Evolutionary conservation across 169 alveolate genomes (phyloP).

Genomic region (Amoebophrya sp.): DNA sequence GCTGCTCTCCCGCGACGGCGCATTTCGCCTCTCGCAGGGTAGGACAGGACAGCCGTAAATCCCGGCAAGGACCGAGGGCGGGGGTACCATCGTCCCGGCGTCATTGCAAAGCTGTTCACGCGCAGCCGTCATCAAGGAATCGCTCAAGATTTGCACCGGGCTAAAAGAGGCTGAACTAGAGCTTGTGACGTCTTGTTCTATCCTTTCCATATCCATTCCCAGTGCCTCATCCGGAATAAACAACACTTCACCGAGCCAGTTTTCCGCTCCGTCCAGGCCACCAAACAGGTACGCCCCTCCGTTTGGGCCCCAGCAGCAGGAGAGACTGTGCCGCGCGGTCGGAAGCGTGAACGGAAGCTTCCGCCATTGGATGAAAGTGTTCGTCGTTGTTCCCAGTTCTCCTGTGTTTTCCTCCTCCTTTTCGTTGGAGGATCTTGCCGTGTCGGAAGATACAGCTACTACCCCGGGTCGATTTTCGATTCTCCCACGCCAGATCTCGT

Average conservation of each 20-base stretch:
- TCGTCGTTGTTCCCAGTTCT: not conserved
- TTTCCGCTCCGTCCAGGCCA: not conserved
- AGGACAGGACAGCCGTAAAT: not conserved
- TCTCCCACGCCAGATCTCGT: not conserved
- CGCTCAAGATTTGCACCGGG: not conserved
- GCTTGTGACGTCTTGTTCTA: not conserved
- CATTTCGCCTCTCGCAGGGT: not conserved
- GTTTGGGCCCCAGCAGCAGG: not conserved
- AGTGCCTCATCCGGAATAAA: not conserved
- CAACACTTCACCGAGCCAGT: not conserved
- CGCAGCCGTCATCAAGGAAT: not conserved
- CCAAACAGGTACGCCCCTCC: not conserved
- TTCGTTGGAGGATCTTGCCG: too few species aligned
- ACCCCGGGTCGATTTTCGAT: not conserved
- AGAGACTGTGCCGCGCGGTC: not conserved
- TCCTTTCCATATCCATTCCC: not conserved
- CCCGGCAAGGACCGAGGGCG: not conserved
- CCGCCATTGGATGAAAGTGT: not conserved
- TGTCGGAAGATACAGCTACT: too few species aligned
- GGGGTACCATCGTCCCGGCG: not conserved
- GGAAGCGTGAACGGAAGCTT: not conserved
- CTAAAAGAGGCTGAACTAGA: not conserved
- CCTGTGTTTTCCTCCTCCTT: not conserved
- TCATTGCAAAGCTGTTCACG: not conserved
- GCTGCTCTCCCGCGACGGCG: not conserved